Evolutionary conservation across 345 rosid genomes (phyloP), one percentile per base, ranked within the genome.

Genomic region (Brassica incana): DNA sequence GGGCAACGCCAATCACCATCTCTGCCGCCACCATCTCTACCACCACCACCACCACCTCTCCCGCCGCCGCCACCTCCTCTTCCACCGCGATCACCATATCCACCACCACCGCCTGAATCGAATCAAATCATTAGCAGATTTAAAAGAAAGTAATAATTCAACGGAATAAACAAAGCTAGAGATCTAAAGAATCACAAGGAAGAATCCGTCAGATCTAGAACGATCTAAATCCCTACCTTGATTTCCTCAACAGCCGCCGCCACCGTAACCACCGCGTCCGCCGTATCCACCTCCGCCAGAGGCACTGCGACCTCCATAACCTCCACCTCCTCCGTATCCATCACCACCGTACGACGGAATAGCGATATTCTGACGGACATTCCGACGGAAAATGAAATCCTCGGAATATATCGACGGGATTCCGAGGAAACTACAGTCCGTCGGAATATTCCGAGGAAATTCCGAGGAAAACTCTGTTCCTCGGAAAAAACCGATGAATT

Each of bases 1-100:
- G 99, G 95, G 72, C 99, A 95, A 67, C 86, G 89, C 99, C 99
- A 95, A 82, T 95, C 99, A 56, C 98, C 98, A 36, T 93, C 99
- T 77, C 99, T 84, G 27, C 99, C 98, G 32, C 95, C 18, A 50
- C 58, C 58, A 5, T 50, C 58, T 50, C 58, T 50, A 6, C 54
- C 59, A 18, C 18, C 18, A 16, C 60, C 78, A 40, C 94, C 56
- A 15, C 59, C 60, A 5, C 60, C 25, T 16, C 60, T 16, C 9
- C 60, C 60, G 9, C 60, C 60, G 25, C 60, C 40, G 8, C 58
- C 60, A 2, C 89, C 83, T 4, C 94, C 90, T 67, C 97, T 80
- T 61, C 96, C 91, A 59, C 95, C 91, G 4, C 97, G 88, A 78
- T 90, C 90, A 29, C 94, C 95, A 76, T 85, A 86, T 67, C 87